These are phyloP conservation scores for Apiotrichum gamsii DNA, from an alignment of 1,284 basidiomycete species.

Conservation along the genomic window DNA sequence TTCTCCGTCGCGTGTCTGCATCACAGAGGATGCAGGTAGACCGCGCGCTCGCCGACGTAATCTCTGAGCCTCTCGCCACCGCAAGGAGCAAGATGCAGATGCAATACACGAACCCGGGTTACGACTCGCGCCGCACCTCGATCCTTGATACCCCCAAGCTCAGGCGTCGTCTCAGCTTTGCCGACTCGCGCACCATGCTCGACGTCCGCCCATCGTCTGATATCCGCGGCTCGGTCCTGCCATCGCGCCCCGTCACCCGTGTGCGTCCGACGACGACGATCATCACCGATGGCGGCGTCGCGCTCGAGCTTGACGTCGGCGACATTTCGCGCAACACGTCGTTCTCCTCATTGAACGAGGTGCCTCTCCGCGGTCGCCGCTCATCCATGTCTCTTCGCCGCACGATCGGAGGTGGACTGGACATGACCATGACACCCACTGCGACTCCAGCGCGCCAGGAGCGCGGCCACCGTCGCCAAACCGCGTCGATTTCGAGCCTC, in stretches of 20 bases:
- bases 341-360: slow-evolving; percentile 7
- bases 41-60: slow-evolving; percentile 44
- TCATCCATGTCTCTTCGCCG: slow-evolving; percentile 4
- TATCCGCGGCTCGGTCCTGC: slow-evolving; percentile 8
- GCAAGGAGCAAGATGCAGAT: slow-evolving; percentile 40
- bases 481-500: not conserved
- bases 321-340: slow-evolving; percentile 11
- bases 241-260: not conserved
- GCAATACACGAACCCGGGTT: slow-evolving; percentile 21
- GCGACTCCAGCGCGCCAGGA: not conserved
- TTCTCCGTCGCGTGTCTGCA: slow-evolving; percentile 63
- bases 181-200: slow-evolving; percentile 6
- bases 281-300: not conserved
- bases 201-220: slow-evolving; percentile 8
- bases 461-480: slow-evolving; percentile 1
- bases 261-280: not conserved
- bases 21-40: slow-evolving; percentile 56
- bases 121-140: slow-evolving; percentile 14
- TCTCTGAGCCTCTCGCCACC: slow-evolving; percentile 45
- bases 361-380: not conserved
- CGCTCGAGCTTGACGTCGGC: not conserved
- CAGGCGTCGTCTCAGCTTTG: slow-evolving; percentile 30
- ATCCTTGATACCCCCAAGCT: slow-evolving; percentile 32
- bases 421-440: slow-evolving; percentile 3
- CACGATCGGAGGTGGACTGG: not conserved